phyloP scores from a whole-genome alignment of 23 red algal genomes.

The Cyanidium caldarium region DNA sequence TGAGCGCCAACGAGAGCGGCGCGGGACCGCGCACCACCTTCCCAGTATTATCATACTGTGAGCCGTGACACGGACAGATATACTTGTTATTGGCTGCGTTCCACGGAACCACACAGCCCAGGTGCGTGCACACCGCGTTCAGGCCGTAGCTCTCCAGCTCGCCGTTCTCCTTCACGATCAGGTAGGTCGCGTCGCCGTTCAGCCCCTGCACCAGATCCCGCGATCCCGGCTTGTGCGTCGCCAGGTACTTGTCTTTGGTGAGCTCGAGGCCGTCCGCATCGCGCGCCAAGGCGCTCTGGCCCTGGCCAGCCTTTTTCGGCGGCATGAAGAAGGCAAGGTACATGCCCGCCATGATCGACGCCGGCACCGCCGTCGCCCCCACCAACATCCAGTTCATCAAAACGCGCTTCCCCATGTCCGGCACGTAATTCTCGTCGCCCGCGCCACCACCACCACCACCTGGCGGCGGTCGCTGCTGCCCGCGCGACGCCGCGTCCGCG shows the following conservation, averaged over 20 bases:
- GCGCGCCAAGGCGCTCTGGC: conserved; percentile 40
- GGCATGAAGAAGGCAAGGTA: conserved; percentile 78
- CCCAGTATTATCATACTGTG: conserved; percentile 79
- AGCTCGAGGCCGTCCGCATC: conserved; percentile 68
- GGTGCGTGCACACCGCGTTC: conserved; percentile 93
- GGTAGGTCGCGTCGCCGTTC: conserved; percentile 67
- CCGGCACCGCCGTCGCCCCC: conserved; percentile 43
- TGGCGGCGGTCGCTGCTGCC: too few species aligned
- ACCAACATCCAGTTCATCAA: conserved; percentile 70
- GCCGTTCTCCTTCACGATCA: conserved; percentile 66
- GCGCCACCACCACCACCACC: neutral
- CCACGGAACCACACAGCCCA: conserved; percentile 97
- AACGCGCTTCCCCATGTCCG: conserved; percentile 84
- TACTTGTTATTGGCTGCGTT: conserved; percentile 88
- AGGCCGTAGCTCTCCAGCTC: conserved; percentile 63
- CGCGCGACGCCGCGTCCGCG: too few species aligned
- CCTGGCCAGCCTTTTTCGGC: conserved; percentile 18
- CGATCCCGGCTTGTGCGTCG: conserved; percentile 32
- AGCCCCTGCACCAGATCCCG: conserved; percentile 87
- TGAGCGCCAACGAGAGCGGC: conserved; percentile 76
- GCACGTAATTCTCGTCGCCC: conserved; percentile 18
- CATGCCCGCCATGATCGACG: conserved; percentile 13
- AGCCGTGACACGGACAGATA: conserved; percentile 95
- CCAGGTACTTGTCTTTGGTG: conserved; percentile 42
- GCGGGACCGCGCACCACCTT: conserved; percentile 94